A percentile compares a stretch with the other conserved stretches of the same genome.
Conservation (phyloP, 768 basidiomycete genomes). For the Porphyrellus cyaneotinctus region DNA sequence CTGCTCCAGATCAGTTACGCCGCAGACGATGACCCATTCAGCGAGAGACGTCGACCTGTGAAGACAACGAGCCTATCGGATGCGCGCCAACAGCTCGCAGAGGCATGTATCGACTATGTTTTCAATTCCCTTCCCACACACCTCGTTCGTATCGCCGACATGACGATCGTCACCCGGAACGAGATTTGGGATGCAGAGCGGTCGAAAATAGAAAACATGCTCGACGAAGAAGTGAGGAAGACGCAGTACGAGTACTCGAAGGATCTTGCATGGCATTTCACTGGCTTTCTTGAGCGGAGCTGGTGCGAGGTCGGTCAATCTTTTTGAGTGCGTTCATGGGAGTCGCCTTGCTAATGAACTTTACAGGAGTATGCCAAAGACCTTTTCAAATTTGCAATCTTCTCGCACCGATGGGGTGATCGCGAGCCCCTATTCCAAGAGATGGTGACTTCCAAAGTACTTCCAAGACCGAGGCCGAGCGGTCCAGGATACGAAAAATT, state of each 20-base stretch:
- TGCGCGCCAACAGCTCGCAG: slow-evolving; percentile 5
- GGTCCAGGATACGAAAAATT: slow-evolving; percentile 9
- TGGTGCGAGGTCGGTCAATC: slow-evolving; percentile 2
- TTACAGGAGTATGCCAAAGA: slow-evolving; percentile 6
- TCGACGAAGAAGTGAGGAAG: not conserved
- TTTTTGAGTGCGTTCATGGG: too few relatives aligned
- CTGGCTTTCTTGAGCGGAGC: slow-evolving; percentile 7
- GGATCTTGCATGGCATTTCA: not conserved
- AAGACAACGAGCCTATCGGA: not conserved
- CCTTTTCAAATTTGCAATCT: slow-evolving; percentile 6
- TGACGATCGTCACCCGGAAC: slow-evolving; percentile 4
- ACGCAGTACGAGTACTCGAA: slow-evolving; percentile 3
- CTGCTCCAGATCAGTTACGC: slow-evolving; percentile 9
- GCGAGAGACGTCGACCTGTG: not conserved
- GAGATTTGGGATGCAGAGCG: slow-evolving; percentile 9
- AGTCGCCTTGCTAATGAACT: not conserved
- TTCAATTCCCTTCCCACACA: slow-evolving; percentile 8
- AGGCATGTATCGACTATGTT: slow-evolving; percentile 1
- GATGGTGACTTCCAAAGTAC: not conserved
- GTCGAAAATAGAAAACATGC: not conserved
- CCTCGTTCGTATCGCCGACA: slow-evolving; percentile 2
- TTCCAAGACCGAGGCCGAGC: not conserved
- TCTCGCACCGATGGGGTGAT: slow-evolving; percentile 11
- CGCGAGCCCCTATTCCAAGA: slow-evolving; percentile 4
- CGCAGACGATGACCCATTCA: slow-evolving; percentile 9